phyloP scores from a whole-genome alignment of 371 early-diverging fungal genomes.

The Chytridium lagenaria region DNA sequence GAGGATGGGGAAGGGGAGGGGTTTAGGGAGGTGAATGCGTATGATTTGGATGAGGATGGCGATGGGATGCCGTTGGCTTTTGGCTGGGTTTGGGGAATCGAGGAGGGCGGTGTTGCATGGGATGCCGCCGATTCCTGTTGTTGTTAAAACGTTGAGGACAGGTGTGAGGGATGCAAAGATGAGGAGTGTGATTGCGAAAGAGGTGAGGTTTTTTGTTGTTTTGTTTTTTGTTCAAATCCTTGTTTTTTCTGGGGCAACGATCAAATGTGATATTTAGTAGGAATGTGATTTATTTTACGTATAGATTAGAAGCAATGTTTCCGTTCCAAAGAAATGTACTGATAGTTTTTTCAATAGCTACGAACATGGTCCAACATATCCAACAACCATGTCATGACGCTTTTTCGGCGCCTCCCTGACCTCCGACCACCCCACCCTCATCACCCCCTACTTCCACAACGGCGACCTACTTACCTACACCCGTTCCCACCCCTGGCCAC shows the following conservation, averaged over 20 bases:
- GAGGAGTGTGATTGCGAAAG: neutral
- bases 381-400: constrained; percentile 14
- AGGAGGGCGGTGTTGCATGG: constrained; percentile 13
- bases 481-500: constrained; percentile 29
- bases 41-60: constrained; percentile 38
- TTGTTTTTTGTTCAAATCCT: neutral
- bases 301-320: no score
- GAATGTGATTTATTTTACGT: no score
- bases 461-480: constrained; percentile 31
- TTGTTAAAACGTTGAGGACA: constrained; percentile 27
- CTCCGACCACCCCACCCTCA: constrained; percentile 13
- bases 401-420: constrained; percentile 22
- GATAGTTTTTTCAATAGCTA: no score
- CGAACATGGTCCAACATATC: constrained; percentile 8
- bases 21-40: constrained; percentile 15
- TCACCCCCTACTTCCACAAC: constrained; percentile 29
- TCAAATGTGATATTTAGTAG: no score
- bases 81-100: constrained; percentile 31
- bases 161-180: neutral
- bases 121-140: constrained; percentile 14
- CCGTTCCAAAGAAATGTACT: no score
- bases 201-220: constrained; percentile 10
- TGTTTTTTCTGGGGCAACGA: neutral
- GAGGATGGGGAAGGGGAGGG: neutral
- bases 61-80: constrained; percentile 35